Percentiles rank a stretch among this genome's conserved stretches.
phyloP scores from a whole-genome alignment of 257 asterid species.

The Ehretia macrophylla region DNA sequence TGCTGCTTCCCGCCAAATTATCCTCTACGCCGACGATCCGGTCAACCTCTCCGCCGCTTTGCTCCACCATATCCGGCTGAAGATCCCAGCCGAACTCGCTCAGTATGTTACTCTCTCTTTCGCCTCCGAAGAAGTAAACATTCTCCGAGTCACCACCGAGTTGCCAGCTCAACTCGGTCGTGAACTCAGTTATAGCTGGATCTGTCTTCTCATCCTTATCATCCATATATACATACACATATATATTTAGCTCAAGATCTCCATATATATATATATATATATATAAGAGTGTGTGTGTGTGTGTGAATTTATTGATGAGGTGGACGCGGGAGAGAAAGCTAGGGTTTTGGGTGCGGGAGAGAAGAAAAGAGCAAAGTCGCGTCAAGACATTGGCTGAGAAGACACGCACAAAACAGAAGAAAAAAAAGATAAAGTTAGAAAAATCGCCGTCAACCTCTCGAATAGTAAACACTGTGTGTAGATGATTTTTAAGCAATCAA shows the following conservation, averaged over 20 bases:
- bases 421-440: conserved; percentile 22
- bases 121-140: conserved; percentile 40
- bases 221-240: conserved; percentile 9
- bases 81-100: conserved; percentile 74
- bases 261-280: no score
- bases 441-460: conserved; percentile 33
- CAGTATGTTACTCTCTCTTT: conserved; percentile 34
- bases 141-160: conserved; percentile 28
- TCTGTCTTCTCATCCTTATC: conserved; percentile 33
- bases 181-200: conserved; percentile 22
- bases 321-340: conserved; percentile 11
- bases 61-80: conserved; percentile 21
- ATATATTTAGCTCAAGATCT: neutral
- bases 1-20: conserved; percentile 23
- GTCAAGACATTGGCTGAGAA: conserved; percentile 1
- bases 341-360: conserved; percentile 11
- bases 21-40: conserved; percentile 29
- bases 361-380: conserved; percentile 7
- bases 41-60: conserved; percentile 25
- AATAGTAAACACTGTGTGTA: conserved; percentile 25
- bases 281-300: conserved; percentile 7
- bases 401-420: neutral
- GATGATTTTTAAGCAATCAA: conserved; percentile 1
- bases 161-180: conserved; percentile 33
- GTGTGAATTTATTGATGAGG: conserved; percentile 40